Percentiles rank a stretch among this genome's conserved stretches.
Evolutionary conservation across 1,284 basidiomycete species (phyloP).

Genomic region (Neonothopanus nambi): DNA sequence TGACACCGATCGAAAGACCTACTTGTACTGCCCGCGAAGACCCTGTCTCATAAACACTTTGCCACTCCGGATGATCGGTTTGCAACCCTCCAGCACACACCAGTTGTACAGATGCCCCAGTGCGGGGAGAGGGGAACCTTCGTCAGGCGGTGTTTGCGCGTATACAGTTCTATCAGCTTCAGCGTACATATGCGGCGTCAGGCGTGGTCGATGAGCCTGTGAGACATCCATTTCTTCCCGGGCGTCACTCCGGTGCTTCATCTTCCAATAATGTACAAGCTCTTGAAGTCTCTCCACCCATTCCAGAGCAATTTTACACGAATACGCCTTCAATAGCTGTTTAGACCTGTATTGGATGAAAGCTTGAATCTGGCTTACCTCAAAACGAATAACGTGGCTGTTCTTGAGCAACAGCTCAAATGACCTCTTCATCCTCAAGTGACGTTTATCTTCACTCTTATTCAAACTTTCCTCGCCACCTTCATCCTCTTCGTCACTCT

Average conservation of each 20-base stretch:
- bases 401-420: constrained; percentile 77
- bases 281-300: constrained; percentile 76
- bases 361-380: constrained; percentile 47
- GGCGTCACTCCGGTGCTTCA: constrained; percentile 69
- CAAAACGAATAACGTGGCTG: constrained; percentile 72
- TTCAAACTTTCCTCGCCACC: constrained; percentile 66
- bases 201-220: constrained; percentile 51
- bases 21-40: constrained; percentile 71
- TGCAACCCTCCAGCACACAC: constrained; percentile 78
- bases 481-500: constrained; percentile 45
- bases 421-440: constrained; percentile 61
- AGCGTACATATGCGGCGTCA: constrained; percentile 55
- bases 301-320: constrained; percentile 64
- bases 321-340: constrained; percentile 50
- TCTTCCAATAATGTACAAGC: constrained; percentile 75
- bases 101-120: constrained; percentile 73
- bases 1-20: constrained; percentile 20
- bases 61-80: constrained; percentile 70
- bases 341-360: background rate
- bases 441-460: constrained; percentile 43
- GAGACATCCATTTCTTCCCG: constrained; percentile 77
- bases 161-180: constrained; percentile 41
- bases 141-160: constrained; percentile 51
- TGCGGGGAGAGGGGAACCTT: constrained; percentile 53
- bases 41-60: constrained; percentile 70